phyloP scores from a whole-genome alignment of 2,329 filamentous ascomycete species.

The Colletotrichum musicola region DNA sequence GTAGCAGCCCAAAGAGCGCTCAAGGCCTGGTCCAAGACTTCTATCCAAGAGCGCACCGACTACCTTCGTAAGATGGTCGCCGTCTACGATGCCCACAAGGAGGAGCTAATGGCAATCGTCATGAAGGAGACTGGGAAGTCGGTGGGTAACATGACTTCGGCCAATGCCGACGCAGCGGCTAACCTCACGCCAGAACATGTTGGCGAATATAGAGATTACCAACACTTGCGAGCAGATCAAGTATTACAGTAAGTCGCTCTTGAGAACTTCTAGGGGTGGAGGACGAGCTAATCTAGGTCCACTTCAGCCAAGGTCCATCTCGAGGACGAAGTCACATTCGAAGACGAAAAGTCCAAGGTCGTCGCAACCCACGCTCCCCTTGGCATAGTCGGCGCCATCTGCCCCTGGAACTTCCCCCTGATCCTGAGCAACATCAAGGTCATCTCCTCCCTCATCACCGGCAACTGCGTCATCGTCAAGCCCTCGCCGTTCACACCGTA shows the following conservation, averaged over 20 bases:
- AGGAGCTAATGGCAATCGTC: slow-evolving; percentile 59
- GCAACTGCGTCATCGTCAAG: slow-evolving; percentile 63
- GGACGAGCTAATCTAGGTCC: slow-evolving; percentile 1
- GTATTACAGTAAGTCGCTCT: slow-evolving; percentile 49
- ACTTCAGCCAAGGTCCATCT: slow-evolving; percentile 51
- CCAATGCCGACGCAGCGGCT: background rate
- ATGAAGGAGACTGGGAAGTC: slow-evolving; percentile 67
- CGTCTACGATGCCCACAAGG: slow-evolving; percentile 53
- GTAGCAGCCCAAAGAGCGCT: slow-evolving; percentile 59
- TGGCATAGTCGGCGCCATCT: slow-evolving; percentile 66
- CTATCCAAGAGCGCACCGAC: slow-evolving; percentile 56
- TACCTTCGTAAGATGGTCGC: slow-evolving; percentile 55
- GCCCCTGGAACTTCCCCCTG: slow-evolving; percentile 71
- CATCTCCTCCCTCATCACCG: slow-evolving; percentile 61
- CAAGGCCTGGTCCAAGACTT: slow-evolving; percentile 59
- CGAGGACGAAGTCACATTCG: slow-evolving; percentile 60
- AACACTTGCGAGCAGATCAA: slow-evolving; percentile 52
- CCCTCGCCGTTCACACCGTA: slow-evolving; percentile 69
- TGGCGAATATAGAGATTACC: slow-evolving; percentile 54
- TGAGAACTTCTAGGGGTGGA: background rate
- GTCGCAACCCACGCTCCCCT: slow-evolving; percentile 60
- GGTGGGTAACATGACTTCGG: slow-evolving; percentile 45
- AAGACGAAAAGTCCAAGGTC: slow-evolving; percentile 57
- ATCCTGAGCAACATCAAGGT: slow-evolving; percentile 64
- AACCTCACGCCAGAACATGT: slow-evolving; percentile 36